These are phyloP conservation scores for Penicillium sp. DNA, from an alignment of 2,329 filamentous ascomycete genomes.

Conservation along the genomic window DNA sequence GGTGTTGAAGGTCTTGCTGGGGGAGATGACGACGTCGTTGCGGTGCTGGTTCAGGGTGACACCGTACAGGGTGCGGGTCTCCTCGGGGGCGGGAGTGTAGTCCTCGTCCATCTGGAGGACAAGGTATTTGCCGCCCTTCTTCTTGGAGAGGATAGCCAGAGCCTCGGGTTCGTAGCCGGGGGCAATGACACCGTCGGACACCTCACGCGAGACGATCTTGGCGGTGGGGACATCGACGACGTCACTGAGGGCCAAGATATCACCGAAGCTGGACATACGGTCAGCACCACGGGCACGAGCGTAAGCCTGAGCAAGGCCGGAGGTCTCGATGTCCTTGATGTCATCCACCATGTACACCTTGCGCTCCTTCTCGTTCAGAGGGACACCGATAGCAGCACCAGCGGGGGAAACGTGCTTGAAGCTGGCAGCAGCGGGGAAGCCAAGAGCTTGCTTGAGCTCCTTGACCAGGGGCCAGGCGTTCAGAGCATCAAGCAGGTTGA, in stretches of 20 bases:
- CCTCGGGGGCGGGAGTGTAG: constrained; percentile 69
- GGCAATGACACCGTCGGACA: constrained; percentile 94
- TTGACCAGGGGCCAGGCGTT: constrained; percentile 97
- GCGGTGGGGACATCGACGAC: constrained; percentile 88
- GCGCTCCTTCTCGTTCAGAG: constrained; percentile 79
- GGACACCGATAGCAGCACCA: constrained; percentile 88
- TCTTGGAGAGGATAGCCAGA: constrained; percentile 88
- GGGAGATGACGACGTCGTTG: constrained; percentile 84
- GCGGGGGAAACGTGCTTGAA: constrained; percentile 99
- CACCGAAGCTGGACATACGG: constrained; percentile 97
- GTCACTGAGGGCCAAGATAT: constrained; percentile 90
- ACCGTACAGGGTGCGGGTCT: constrained; percentile 85
- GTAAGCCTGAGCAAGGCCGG: constrained; percentile 86
- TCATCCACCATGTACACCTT: constrained; percentile 99
- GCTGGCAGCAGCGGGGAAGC: constrained; percentile 85
- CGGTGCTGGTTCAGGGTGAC: constrained; percentile 84
- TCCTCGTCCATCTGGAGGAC: constrained; percentile 90
- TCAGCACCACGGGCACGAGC: constrained; percentile 92
- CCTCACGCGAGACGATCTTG: constrained; percentile 96
- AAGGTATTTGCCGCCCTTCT: constrained; percentile 96
- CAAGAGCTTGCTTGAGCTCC: constrained; percentile 85
- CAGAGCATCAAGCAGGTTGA: constrained; percentile 92
- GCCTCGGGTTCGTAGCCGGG: constrained; percentile 81
- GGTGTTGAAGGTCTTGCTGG: constrained; percentile 73
- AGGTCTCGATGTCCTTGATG: constrained; percentile 81